Conservation (phyloP, 2,329 filamentous ascomycete species). For the Colletotrichum sp. region DNA sequence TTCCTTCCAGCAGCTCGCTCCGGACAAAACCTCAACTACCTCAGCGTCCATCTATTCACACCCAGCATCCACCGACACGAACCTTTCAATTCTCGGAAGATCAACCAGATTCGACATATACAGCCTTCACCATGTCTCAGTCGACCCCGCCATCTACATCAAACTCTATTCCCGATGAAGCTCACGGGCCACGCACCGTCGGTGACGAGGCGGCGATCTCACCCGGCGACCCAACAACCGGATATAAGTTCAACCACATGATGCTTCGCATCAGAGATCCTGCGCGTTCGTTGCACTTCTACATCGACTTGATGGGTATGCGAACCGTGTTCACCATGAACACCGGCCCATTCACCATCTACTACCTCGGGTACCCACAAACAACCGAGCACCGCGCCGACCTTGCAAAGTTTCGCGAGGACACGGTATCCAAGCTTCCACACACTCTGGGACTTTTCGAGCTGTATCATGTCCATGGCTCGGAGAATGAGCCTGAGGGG, state of each 20-base stretch:
- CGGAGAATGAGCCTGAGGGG: background rate
- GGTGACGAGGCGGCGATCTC: background rate
- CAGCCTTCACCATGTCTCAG: background rate
- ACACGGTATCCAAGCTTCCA: background rate
- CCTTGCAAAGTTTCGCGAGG: background rate
- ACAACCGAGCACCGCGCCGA: background rate
- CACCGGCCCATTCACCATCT: rapidly evolving
- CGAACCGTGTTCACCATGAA: background rate
- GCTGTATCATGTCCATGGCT: background rate
- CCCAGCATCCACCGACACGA: too few species aligned
- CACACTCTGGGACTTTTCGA: background rate
- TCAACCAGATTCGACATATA: too few species aligned
- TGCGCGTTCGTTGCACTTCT: background rate
- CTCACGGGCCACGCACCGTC: too few species aligned
- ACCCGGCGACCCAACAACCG: background rate
- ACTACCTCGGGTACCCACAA: background rate
- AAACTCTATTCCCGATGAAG: background rate
- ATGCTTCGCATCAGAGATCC: background rate
- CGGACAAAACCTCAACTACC: too few species aligned
- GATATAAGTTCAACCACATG: background rate
- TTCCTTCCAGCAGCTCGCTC: too few species aligned
- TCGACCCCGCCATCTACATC: background rate
- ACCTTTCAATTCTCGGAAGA: rapidly evolving
- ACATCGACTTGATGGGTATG: background rate
- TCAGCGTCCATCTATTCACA: too few species aligned